Evolutionary conservation across 345 rosid species (phyloP).

Genomic region (Microcos paniculata): DNA sequence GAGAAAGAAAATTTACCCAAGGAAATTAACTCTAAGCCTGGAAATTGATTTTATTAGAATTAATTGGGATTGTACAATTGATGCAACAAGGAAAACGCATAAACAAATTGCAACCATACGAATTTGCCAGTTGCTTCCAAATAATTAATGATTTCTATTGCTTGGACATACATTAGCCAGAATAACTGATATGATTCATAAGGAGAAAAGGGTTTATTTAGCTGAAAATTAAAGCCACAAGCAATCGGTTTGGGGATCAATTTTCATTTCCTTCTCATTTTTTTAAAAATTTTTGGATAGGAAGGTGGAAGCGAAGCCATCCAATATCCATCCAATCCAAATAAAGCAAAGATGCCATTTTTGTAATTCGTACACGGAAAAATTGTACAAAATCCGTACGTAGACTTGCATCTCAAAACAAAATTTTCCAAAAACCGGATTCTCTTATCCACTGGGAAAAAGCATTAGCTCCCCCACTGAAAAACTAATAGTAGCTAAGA

Average conservation of each 20-base stretch:
- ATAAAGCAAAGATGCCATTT: background rate
- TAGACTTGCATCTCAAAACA: background rate
- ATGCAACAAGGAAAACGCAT: no score
- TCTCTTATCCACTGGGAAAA: conserved; percentile 19
- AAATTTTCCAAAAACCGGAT: conserved; percentile 25
- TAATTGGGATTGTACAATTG: no score
- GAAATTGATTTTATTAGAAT: no score
- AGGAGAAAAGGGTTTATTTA: no score
- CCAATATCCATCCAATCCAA: background rate
- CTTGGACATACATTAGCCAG: no score
- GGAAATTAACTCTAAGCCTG: no score
- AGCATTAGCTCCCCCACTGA: background rate
- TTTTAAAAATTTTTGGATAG: background rate
- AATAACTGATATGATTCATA: no score
- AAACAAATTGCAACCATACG: no score
- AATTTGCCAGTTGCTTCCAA: no score
- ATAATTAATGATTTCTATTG: no score
- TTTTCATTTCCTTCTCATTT: background rate
- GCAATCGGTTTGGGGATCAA: background rate
- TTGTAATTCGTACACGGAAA: background rate
- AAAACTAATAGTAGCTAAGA: background rate
- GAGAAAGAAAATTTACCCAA: no score
- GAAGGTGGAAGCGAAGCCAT: background rate
- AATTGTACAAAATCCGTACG: conserved; percentile 7
- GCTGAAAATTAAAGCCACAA: no score